phyloP scores from a whole-genome alignment of 176 grass and related monocot genomes.

The Phragmites australis region DNA sequence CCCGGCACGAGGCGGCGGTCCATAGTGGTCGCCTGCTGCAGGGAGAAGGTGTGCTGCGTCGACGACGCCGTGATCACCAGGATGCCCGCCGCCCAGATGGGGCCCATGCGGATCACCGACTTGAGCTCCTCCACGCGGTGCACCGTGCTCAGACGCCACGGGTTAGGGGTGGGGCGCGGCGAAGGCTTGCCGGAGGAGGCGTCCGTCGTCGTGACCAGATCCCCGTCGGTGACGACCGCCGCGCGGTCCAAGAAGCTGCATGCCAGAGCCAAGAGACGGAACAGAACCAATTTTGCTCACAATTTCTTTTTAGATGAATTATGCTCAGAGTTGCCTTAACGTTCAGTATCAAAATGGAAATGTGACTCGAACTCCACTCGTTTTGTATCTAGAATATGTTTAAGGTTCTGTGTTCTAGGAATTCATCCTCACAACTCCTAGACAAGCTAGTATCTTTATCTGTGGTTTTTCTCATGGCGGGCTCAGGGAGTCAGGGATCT shows the following conservation, averaged over 20 bases:
- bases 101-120: conserved; percentile 72
- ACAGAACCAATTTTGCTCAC: neutral
- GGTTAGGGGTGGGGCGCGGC: conserved; percentile 20
- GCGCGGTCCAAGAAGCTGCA: conserved; percentile 73
- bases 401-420: no score
- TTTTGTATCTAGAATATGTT: neutral
- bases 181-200: conserved; percentile 13
- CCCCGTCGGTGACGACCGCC: conserved; percentile 60
- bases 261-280: neutral
- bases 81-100: conserved; percentile 86
- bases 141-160: conserved; percentile 76
- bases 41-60: conserved; percentile 71
- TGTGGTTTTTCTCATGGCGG: neutral
- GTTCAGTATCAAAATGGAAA: no score
- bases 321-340: neutral
- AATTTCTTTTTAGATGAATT: neutral
- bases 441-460: no score
- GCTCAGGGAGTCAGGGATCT: neutral
- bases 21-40: conserved; percentile 87
- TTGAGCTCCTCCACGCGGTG: conserved; percentile 89
- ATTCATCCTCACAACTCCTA: no score
- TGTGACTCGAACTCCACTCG: no score
- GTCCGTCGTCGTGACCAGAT: neutral
- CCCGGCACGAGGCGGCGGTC: conserved; percentile 56
- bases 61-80: conserved; percentile 65